Conservation (phyloP, 768 basidiomycete genomes). For the Lactarius sanguifluus region DNA sequence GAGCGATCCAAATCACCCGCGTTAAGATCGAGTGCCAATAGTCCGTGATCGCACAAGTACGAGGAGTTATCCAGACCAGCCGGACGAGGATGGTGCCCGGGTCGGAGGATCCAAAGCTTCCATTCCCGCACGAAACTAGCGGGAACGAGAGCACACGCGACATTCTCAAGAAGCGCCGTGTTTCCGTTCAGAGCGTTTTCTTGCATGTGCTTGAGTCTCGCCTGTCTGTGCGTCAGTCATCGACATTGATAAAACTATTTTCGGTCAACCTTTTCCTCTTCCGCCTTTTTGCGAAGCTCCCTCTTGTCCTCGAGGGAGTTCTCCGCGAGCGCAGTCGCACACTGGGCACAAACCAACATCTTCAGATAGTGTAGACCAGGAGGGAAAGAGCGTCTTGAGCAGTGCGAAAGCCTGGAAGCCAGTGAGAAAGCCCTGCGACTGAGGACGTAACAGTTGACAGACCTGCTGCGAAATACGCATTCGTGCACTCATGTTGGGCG, state of each 20-base stretch:
- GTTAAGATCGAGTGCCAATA: conserved; percentile 67
- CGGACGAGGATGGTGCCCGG: conserved; percentile 56
- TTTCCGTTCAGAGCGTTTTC: conserved; percentile 52
- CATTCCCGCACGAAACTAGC: conserved; percentile 63
- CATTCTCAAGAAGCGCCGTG: conserved; percentile 46
- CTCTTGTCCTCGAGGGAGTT: conserved; percentile 61
- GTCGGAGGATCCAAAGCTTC: conserved; percentile 66
- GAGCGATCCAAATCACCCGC: conserved; percentile 57
- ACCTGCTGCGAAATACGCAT: conserved; percentile 64
- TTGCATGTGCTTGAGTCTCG: conserved; percentile 60
- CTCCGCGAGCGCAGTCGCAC: conserved; percentile 59
- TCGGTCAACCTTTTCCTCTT: conserved; percentile 71
- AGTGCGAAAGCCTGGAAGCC: conserved; percentile 52
- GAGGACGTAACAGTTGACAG: conserved; percentile 21
- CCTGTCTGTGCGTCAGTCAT: conserved; percentile 40
- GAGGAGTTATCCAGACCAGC: conserved; percentile 57
- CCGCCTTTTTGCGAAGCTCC: conserved; percentile 62
- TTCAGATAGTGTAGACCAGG: conserved; percentile 58
- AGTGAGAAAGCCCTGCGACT: conserved; percentile 19
- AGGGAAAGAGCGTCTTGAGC: conserved; percentile 58
- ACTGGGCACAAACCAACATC: conserved; percentile 55
- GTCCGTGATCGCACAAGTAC: conserved; percentile 67
- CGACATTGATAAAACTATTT: neutral
- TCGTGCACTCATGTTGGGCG: conserved; percentile 54
- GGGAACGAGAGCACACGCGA: conserved; percentile 58